These are phyloP conservation scores for Colletotrichum coccodes DNA, from an alignment of 2,329 filamentous ascomycete genomes.

Conservation along the genomic window DNA sequence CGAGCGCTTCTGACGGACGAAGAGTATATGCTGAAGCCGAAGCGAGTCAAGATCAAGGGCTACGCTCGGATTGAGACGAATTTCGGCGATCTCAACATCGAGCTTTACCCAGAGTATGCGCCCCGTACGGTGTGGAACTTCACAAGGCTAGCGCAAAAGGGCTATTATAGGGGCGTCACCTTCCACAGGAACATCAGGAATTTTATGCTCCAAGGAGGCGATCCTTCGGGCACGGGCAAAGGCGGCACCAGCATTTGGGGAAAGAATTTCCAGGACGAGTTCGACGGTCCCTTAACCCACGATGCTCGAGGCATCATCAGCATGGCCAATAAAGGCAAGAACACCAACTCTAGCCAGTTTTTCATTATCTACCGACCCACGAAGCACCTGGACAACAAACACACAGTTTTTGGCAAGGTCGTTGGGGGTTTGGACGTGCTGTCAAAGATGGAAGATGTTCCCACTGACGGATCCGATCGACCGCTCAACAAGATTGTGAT, in stretches of 20 bases:
- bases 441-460: conserved; percentile 78
- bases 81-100: conserved; percentile 85
- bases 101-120: conserved; percentile 90
- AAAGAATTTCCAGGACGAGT: conserved; percentile 93
- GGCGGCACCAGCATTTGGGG: conserved; percentile 95
- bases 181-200: conserved; percentile 96
- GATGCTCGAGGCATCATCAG: conserved; percentile 81
- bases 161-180: conserved; percentile 84
- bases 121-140: conserved; percentile 99
- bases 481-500: conserved; percentile 85
- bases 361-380: conserved; percentile 91
- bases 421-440: conserved; percentile 81
- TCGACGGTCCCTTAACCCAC: conserved; percentile 90
- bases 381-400: conserved; percentile 91
- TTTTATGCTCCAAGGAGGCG: conserved; percentile 98
- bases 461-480: conserved; percentile 78
- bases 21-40: conserved; percentile 95
- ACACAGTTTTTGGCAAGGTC: conserved; percentile 94
- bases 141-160: conserved; percentile 84
- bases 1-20: conserved; percentile 90
- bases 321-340: conserved; percentile 99
- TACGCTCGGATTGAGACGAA: conserved; percentile 92
- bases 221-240: conserved; percentile 90
- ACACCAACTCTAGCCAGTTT: conserved; percentile 95
- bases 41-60: conserved; percentile 87